Evolutionary conservation across 164 flowering plant genomes (phyloP).

Genomic region (Liquidambar formosana): DNA sequence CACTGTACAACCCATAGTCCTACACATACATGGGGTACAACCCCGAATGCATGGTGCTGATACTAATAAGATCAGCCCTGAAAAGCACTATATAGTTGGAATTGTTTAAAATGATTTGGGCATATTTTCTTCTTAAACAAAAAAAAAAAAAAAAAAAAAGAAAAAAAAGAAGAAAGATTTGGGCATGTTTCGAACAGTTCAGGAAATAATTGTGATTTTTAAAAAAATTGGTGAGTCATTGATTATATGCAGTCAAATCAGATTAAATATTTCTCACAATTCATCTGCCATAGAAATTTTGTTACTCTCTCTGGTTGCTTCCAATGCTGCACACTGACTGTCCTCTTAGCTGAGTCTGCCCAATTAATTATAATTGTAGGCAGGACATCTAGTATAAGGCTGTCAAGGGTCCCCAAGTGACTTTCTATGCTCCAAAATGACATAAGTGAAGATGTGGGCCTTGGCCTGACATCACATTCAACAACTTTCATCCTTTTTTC

Average conservation of each 20-base stretch:
- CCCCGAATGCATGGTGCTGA: too few species aligned
- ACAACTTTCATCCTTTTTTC: not conserved
- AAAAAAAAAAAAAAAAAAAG: too few species aligned
- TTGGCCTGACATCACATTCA: not conserved
- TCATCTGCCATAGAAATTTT: not conserved
- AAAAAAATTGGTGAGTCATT: not conserved
- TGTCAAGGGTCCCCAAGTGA: constrained; percentile 2
- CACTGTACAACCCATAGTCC: too few species aligned
- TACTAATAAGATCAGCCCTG: too few species aligned
- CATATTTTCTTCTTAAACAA: too few species aligned
- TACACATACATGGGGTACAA: too few species aligned
- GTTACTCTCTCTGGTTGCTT: not conserved
- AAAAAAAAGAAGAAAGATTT: not conserved
- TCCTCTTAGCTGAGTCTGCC: not conserved
- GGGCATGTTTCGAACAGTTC: not conserved
- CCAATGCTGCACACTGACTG: not conserved
- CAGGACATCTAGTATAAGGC: not conserved
- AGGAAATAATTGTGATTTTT: not conserved
- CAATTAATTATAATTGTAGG: not conserved
- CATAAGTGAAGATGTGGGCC: not conserved
- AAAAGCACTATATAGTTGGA: too few species aligned
- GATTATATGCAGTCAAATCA: not conserved
- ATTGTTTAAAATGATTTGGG: too few species aligned
- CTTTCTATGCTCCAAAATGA: not conserved
- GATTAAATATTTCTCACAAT: too few species aligned